Evolutionary conservation across 768 basidiomycete genomes (phyloP).

Genomic region (Boletellus sp.): DNA sequence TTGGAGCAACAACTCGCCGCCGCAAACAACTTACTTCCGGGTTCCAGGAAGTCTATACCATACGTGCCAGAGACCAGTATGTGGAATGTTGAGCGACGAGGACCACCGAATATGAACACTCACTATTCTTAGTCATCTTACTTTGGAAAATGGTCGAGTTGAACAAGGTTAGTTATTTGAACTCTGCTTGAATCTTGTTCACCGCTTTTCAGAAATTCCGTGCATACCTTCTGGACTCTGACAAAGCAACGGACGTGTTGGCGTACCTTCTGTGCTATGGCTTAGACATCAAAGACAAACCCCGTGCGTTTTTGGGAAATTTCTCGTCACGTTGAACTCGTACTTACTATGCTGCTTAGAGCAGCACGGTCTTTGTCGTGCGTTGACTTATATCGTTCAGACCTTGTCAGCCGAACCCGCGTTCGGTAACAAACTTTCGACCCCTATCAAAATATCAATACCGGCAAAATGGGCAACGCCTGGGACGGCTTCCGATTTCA

Average conservation of each 20-base stretch:
- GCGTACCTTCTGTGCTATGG: conserved; percentile 77
- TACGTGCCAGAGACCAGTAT: conserved; percentile 80
- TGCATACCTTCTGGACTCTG: conserved; percentile 73
- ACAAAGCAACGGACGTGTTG: conserved; percentile 71
- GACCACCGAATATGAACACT: conserved; percentile 5
- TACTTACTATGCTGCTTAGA: conserved; percentile 44
- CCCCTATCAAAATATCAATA: conserved; percentile 58
- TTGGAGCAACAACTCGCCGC: conserved; percentile 74
- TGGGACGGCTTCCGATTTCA: conserved; percentile 80
- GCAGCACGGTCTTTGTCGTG: conserved; percentile 86
- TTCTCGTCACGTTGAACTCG: background rate
- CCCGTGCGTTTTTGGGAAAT: conserved; percentile 50
- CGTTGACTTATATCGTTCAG: conserved; percentile 89
- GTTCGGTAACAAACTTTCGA: conserved; percentile 70
- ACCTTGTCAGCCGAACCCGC: conserved; percentile 80
- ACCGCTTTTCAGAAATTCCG: conserved; percentile 77
- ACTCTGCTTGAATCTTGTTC: background rate
- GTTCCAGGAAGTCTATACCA: conserved; percentile 78
- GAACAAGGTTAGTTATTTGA: conserved; percentile 65
- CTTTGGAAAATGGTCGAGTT: conserved; percentile 92
- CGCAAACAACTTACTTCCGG: conserved; percentile 73
- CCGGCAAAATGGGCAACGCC: conserved; percentile 73
- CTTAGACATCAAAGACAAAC: conserved; percentile 90
- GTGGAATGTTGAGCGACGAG: conserved; percentile 24
- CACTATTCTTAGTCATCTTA: conserved; percentile 53